A percentile compares a stretch with the other conserved stretches of the same genome.
Conservation (phyloP, 805 yeast species). For the Ogataea allantospora region DNA sequence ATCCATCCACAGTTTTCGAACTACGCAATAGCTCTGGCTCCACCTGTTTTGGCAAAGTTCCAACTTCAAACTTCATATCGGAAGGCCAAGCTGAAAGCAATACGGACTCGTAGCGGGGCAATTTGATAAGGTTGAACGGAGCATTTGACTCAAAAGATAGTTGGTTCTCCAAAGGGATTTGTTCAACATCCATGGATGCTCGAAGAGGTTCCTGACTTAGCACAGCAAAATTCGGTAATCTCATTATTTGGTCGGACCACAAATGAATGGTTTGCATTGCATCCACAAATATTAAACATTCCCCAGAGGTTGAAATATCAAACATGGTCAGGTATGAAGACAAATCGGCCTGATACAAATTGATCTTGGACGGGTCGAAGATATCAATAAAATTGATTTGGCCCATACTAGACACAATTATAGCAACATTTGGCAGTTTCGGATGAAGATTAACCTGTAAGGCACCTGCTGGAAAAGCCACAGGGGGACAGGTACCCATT, state of each 20-base stretch:
- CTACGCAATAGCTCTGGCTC: constrained; percentile 47
- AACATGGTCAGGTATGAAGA: constrained; percentile 44
- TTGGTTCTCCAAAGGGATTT: constrained; percentile 27
- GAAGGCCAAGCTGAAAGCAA: constrained; percentile 80
- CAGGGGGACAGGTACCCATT: constrained; percentile 69
- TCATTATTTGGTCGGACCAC: constrained; percentile 60
- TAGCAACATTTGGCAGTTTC: constrained; percentile 69
- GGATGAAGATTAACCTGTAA: constrained; percentile 84
- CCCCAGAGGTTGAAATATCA: constrained; percentile 70
- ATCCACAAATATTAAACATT: constrained; percentile 69
- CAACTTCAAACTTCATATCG: constrained; percentile 54
- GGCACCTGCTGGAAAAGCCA: constrained; percentile 90
- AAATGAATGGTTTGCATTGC: constrained; percentile 58
- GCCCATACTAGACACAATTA: constrained; percentile 74
- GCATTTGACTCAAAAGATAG: constrained; percentile 42
- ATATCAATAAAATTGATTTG: constrained; percentile 84
- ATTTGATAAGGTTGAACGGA: constrained; percentile 72
- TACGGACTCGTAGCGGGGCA: constrained; percentile 81
- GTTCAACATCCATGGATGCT: constrained; percentile 41
- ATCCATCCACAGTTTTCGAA: constrained; percentile 36
- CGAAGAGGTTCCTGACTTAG: constrained; percentile 50
- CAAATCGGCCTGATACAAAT: constrained; percentile 65
- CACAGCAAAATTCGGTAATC: constrained; percentile 33
- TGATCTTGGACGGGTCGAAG: constrained; percentile 68
- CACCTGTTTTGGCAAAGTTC: constrained; percentile 56